A percentile compares a stretch with the other conserved stretches of the same genome.
These are phyloP conservation scores for Aspergillus ibericus DNA, from an alignment of 2,329 filamentous ascomycete genomes.

Conservation along the genomic window DNA sequence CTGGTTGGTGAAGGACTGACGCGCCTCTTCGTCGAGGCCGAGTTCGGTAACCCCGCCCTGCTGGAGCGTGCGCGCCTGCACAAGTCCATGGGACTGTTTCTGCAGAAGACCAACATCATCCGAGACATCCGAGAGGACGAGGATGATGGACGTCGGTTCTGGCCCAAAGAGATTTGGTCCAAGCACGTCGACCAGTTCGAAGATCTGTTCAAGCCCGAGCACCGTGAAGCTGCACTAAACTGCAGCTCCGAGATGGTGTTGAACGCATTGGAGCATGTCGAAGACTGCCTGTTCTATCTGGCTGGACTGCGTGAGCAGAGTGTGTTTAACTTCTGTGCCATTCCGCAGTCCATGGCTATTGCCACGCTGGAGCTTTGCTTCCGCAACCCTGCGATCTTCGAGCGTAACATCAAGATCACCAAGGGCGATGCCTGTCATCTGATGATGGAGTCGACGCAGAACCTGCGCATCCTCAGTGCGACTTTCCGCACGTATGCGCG, in stretches of 20 bases:
- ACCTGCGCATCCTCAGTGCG: constrained; percentile 75
- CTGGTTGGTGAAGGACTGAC: constrained; percentile 95
- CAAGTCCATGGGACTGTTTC: constrained; percentile 94
- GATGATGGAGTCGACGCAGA: constrained; percentile 92
- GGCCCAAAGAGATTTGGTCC: constrained; percentile 94
- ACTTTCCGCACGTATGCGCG: constrained; percentile 76
- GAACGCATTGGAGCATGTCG: constrained; percentile 79
- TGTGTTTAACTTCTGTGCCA: constrained; percentile 98
- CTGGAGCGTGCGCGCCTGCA: constrained; percentile 76
- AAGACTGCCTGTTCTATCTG: constrained; percentile 97
- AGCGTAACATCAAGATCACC: constrained; percentile 91
- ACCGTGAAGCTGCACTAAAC: constrained; percentile 74
- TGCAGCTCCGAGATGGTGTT: constrained; percentile 94
- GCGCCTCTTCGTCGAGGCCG: constrained; percentile 80
- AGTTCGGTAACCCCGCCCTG: constrained; percentile 82
- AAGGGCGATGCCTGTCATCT: constrained; percentile 90
- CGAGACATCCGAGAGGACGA: constrained; percentile 90
- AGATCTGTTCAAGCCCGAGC: constrained; percentile 80
- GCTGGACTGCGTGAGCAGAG: constrained; percentile 92
- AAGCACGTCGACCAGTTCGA: constrained; percentile 89
- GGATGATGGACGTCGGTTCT: constrained; percentile 85
- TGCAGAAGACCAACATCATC: constrained; percentile 99
- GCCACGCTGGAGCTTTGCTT: constrained; percentile 90
- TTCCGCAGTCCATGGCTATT: constrained; percentile 96
- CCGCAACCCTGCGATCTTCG: constrained; percentile 82